Evolutionary conservation across 345 rosid species (phyloP), one percentile per base, ranked within the genome.

Genomic region (Iberis pinnata): DNA sequence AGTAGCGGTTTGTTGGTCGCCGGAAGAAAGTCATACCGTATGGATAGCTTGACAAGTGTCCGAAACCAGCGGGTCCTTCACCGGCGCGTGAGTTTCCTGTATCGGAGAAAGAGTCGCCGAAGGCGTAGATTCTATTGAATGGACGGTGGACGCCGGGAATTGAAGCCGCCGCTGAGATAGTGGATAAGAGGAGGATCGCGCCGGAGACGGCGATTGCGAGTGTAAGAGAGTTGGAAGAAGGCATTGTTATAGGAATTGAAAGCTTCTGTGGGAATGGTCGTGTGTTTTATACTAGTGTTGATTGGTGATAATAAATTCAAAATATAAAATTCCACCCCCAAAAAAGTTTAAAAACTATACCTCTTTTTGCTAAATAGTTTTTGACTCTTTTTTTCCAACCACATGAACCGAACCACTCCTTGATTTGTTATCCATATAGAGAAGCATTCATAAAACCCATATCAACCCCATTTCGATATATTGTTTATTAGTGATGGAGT

Each of bases 21-120:
- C 78, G 82, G 69, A 90, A 90, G 77, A 64, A 87, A 16, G 95
- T 90, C 72, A 55, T 69, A 54, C 96, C 92, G 13, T 90, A 84
- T 0, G 97, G 96, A 24, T 72, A 65, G 61, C 49, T 84, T 27
- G 95, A 87, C 56, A 90, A 81, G 68, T 84, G 96, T 57, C 75
- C 82, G 29, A 78, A 90, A 12, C 96, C 92, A 16, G 35, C 70
- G 1, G 96, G 96, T 1, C 98, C 98, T 17, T 75, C 25, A 1
- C 35, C 69, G 17, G 90, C 63, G 56, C 37, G 63, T 27, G 96
- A 79, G 88, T 90, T 90, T 40, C 98, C 98, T 0, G 98, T 92
- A 80, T 92, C 98, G 6, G 96, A 84, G 76, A 78, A 84, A 0
- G 98, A 92, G 57, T 90, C 98, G 0, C 96, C 95, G 36, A 90